Evolutionary conservation across 495 filamentous ascomycete species (phyloP), one percentile per base, ranked within the genome.

Genomic region (Penicillium macrosclerotiorum): DNA sequence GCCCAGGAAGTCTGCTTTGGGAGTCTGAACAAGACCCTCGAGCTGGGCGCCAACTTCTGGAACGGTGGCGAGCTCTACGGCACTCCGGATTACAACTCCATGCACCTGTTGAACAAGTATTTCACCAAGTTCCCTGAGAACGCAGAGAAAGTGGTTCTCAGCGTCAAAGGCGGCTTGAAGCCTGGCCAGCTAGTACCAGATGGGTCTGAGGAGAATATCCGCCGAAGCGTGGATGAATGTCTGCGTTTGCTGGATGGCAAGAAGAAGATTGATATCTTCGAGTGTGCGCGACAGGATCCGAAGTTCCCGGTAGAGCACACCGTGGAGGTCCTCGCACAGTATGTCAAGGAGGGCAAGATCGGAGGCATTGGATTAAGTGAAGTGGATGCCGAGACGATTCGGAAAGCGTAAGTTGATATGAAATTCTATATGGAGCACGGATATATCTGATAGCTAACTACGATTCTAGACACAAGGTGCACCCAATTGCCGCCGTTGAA

Each of bases 51-150:
- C 64, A 85, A 81, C 64, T 81, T 88, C 65, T 92, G 87, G 87
- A 91, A 91, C 59, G 88, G 75, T 32, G 87, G 84, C 52, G 84
- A 90, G 51, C 76, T 94, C 56, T 94, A 94, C 66, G 89, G 89
- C 34, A 73, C 81, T 0, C 77, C 79, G 1, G 77, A 84, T 18
- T 71, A 74, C 71, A 89, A 92, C 73, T 78, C 74, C 2, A 50
- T 84, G 24, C 72, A 77, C 25, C 62, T 86, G 24, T 57, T 86
- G 32, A 66, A 75, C 36, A 64, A 72, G 29, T 87, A 85, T 58
- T 85, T 85, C 57, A 67, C 68, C 29, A 57, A 73, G 48, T 73
- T 84, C 60, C 82, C 82, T 0, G 73, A 82, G 51, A 77, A 83
- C 37, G 80, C 81, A 5, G 60, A 71, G 16, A 78, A 82, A 47